Evolutionary conservation across 441 rosid genomes (phyloP).

Genomic region (Cnidoscolus chayamansa): DNA sequence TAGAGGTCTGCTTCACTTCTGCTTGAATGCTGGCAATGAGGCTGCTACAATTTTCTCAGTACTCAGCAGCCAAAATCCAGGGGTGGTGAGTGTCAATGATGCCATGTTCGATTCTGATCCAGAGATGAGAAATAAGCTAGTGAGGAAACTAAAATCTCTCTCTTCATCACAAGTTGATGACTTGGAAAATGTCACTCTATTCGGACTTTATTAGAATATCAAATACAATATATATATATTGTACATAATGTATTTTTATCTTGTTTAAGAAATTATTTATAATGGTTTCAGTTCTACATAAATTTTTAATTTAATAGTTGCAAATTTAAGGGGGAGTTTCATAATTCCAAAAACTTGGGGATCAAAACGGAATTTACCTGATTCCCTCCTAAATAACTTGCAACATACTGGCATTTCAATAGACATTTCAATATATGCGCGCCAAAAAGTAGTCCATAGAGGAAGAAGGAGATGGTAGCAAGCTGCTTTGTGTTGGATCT

Average conservation of each 20-base stretch:
- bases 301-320: too few species aligned
- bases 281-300: too few species aligned
- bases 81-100: conserved; percentile 42
- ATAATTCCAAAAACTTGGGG: not conserved
- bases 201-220: conserved; percentile 11
- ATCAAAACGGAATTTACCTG: not conserved
- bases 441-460: conserved; percentile 23
- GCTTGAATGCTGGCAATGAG: conserved; percentile 55
- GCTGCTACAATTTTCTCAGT: conserved; percentile 51
- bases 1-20: conserved; percentile 60
- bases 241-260: too few species aligned
- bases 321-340: not conserved
- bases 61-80: conserved; percentile 80
- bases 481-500: conserved; percentile 74
- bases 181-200: conserved; percentile 10
- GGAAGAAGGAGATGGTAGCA: conserved; percentile 45
- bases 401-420: not conserved
- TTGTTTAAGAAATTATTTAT: too few species aligned
- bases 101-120: conserved; percentile 36
- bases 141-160: conserved; percentile 30
- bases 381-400: not conserved
- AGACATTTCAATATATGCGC: conserved; percentile 11
- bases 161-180: conserved; percentile 12
- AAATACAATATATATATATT: not conserved
- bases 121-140: conserved; percentile 26